phyloP scores from a whole-genome alignment of 306 rosid species.

The Abrus pulchellus region DNA sequence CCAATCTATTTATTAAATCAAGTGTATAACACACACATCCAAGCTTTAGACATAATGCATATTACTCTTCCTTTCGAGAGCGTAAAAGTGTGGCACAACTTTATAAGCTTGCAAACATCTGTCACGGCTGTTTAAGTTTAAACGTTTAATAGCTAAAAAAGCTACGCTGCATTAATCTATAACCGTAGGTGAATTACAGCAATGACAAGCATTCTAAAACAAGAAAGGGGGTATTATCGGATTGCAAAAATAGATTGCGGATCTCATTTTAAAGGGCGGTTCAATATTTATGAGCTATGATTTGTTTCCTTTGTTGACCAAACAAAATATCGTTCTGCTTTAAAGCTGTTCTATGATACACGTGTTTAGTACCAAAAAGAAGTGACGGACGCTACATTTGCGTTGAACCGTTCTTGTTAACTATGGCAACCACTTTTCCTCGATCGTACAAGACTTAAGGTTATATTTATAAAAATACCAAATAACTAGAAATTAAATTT shows the following conservation, averaged over 20 bases:
- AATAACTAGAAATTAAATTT: too few relatives aligned
- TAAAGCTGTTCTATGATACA: not conserved
- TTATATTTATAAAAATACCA: too few relatives aligned
- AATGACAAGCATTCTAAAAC: not conserved
- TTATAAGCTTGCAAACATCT: not conserved
- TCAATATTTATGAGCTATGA: not conserved
- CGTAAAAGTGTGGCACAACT: constrained; percentile 12
- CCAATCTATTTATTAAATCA: not conserved
- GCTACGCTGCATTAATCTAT: not conserved
- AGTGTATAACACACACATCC: not conserved
- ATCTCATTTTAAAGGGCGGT: not conserved
- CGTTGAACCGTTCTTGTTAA: not conserved
- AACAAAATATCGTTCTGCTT: not conserved
- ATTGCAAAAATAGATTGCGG: not conserved
- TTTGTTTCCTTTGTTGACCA: not conserved
- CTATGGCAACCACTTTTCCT: too few relatives aligned
- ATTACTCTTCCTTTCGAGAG: not conserved
- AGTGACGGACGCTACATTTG: not conserved
- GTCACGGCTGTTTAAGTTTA: not conserved
- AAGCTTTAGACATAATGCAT: not conserved
- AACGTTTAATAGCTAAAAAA: not conserved
- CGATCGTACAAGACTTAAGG: too few relatives aligned
- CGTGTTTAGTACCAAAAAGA: not conserved
- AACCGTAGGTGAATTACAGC: not conserved
- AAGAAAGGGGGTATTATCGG: not conserved